Evolutionary conservation across 2,329 filamentous ascomycete genomes (phyloP), one percentile per base, ranked within the genome.

Genomic region (Cladosporium sphaerospermum): DNA sequence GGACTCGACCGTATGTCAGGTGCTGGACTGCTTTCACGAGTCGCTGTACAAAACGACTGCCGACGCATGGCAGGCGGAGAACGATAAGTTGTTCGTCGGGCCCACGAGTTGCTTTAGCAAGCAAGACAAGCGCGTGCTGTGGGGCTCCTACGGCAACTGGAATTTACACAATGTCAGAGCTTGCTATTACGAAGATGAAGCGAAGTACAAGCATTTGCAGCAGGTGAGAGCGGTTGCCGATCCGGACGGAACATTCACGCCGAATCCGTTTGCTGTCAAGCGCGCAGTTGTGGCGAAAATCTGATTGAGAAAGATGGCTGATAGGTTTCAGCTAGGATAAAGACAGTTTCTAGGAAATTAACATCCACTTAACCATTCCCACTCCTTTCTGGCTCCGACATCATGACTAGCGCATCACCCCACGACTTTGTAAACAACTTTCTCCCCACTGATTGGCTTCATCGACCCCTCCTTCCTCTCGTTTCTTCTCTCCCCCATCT

Each of bases 21-120:
- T 64, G 0, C 64, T 76, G 14, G 76, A 78, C 53, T 75, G 71
- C 50, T 78, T 78, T 59, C 70, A 78, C 42, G 65, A 66, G 9
- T 57, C 61, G 2, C 62, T 64, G 1, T 57, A 61, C 7, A 70
- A 68, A 49, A 51, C 59, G 3, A 65, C 61, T 1, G 75, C 75
- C 3, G 57, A 69, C 23, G 64, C 69, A 14, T 78, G 73, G 73
- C 72, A 76, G 58, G 62, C 60, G 3, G 64, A 64, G 28, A 77
- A 77, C 39, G 73, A 76, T 46, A 50, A 31, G 56, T 61, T 54
- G 9, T 55, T 56, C 11, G 43, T 59, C 47, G 62, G 62, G 1
- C 63, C 65, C 13, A 53, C 64, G 19, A 67, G 67, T 9, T 56
- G 57, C 0, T 73, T 71, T 41, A 70, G 69, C 51, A 68, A 69